Percentiles rank a stretch among this genome's conserved stretches.
These are phyloP conservation scores for Tylopilus felleus DNA, from an alignment of 768 basidiomycete genomes.

Conservation along the genomic window DNA sequence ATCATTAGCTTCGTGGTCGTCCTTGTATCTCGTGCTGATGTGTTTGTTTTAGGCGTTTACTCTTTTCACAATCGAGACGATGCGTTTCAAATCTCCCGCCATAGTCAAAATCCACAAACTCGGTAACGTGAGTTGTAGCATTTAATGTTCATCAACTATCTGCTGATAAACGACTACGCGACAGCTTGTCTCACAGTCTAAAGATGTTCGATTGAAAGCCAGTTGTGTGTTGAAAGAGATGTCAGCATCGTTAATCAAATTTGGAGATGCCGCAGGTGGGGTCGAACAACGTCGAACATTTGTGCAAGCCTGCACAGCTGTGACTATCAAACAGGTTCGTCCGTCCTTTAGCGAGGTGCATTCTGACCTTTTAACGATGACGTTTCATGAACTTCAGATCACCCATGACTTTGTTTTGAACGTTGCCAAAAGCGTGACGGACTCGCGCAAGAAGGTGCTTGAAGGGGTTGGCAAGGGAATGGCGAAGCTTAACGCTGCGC, in stretches of 20 bases:
- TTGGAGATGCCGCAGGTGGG: constrained; percentile 51
- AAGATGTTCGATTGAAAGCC: constrained; percentile 55
- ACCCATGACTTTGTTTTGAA: constrained; percentile 61
- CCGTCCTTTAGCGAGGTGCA: background rate
- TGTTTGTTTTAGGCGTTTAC: constrained; percentile 56
- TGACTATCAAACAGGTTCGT: constrained; percentile 37
- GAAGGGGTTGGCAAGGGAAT: constrained; percentile 75
- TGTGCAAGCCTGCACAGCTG: constrained; percentile 47
- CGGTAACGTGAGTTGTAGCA: constrained; percentile 50
- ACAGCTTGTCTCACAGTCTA: constrained; percentile 67
- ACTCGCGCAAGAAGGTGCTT: constrained; percentile 66
- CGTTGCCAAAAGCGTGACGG: constrained; percentile 61
- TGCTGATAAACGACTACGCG: constrained; percentile 4
- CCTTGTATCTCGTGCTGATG: background rate
- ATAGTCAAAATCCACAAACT: constrained; percentile 73
- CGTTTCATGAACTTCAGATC: constrained; percentile 38
- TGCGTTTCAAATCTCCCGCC: constrained; percentile 69
- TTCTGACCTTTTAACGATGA: background rate
- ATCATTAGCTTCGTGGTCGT: background rate
- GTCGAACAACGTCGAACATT: constrained; percentile 51
- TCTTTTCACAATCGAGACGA: constrained; percentile 63
- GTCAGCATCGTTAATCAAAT: constrained; percentile 46
- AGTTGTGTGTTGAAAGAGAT: constrained; percentile 54
- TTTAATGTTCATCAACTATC: background rate
- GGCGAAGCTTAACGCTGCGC: constrained; percentile 44